These are phyloP conservation scores for Lichtheimia ornata DNA, from an alignment of 371 early-diverging fungal genomes.

Conservation along the genomic window DNA sequence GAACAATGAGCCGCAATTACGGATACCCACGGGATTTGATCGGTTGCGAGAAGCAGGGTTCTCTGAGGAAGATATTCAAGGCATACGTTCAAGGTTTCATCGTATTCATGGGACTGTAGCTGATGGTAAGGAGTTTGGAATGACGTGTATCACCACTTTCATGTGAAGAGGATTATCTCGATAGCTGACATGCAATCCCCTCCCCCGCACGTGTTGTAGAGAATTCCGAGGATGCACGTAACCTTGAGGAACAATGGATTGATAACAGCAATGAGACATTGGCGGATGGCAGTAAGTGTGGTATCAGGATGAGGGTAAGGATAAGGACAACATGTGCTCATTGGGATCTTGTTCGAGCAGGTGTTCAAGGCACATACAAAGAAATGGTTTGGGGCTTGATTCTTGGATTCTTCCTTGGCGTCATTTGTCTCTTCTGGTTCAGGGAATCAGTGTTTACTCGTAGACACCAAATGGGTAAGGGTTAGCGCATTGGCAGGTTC, in stretches of 20 bases:
- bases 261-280: slow-evolving; percentile 45
- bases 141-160: too few relatives aligned
- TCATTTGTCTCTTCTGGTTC: slow-evolving; percentile 66
- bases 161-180: too few relatives aligned
- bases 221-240: slow-evolving; percentile 37
- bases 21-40: slow-evolving; percentile 60
- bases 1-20: slow-evolving; percentile 16
- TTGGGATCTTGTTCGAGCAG: slow-evolving; percentile 7
- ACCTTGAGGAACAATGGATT: slow-evolving; percentile 65
- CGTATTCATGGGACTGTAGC: slow-evolving; percentile 24
- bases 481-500: background rate
- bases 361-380: slow-evolving; percentile 51
- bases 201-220: slow-evolving; percentile 10
- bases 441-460: slow-evolving; percentile 64
- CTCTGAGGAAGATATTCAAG: slow-evolving; percentile 58
- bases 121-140: slow-evolving; percentile 10
- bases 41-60: slow-evolving; percentile 62
- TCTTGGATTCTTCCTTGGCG: slow-evolving; percentile 63
- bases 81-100: slow-evolving; percentile 60
- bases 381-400: slow-evolving; percentile 65
- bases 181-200: background rate
- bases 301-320: background rate
- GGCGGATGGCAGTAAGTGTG: slow-evolving; percentile 44
- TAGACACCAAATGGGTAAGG: slow-evolving; percentile 64
- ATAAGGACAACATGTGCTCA: background rate